Evolutionary conservation across 2,329 filamentous ascomycete genomes (phyloP), one percentile per base, ranked within the genome.

Genomic region (Capronia coronata): DNA sequence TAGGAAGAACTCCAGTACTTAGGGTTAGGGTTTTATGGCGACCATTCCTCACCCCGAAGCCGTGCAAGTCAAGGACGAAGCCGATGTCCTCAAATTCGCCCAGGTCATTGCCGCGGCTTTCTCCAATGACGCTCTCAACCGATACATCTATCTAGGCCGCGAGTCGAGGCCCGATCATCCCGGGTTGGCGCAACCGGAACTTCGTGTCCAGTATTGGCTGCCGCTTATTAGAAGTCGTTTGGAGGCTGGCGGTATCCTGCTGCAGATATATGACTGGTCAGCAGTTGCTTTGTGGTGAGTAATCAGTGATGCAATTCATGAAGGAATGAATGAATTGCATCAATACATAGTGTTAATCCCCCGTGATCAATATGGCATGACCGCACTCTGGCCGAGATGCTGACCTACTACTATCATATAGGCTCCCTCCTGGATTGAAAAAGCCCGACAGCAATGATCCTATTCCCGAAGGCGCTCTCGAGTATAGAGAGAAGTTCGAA

Each of bases 91-190:
- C 18, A 43, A 37, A 37, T 52, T 48, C 13, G 52, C 52, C 6
- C 35, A 52, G 16, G 49, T 55, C 5, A 49, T 55, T 18, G 42
- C 38, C 2, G 44, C 41, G 13, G 49, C 49, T 4, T 55, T 55
- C 27, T 22, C 48, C 21, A 52, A 55, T n/a, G 52, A 55, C 21
- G 39, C 43, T 2, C 39, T 55, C 16, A 52, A 47, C 22, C 52
- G 52, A 23, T 55, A 47, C 18, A 21, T 55, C 13, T 49, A 29
- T 16, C 34, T 55, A 16, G 52, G 49, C 13, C 49, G 46, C 19
- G 52, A 52, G 34, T 55, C 52, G 22, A 37, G 40, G 9, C 52
- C 49, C 1, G 52, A 55, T 27, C 49, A 55, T 22, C 52, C 52
- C 13, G 52, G 48, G 23, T 29, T 49, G 11, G 13, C 13, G 3